Base-by-base conservation (phyloP, 805 yeast genomes). In the Saturnispora gosingensis region DNA sequence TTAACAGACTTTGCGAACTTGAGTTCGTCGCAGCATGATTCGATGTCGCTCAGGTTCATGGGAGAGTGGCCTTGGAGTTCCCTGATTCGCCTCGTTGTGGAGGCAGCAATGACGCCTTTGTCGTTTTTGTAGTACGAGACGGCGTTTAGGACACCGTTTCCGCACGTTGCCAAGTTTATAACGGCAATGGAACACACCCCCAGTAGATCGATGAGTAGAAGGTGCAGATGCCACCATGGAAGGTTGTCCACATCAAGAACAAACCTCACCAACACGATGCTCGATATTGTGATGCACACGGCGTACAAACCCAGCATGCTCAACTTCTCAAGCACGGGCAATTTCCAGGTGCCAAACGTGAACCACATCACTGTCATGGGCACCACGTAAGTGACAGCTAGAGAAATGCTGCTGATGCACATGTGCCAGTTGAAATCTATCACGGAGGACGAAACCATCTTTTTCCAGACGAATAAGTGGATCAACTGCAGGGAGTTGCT, bases 401-500 rank as follows among this genome's bases (percentile, higher is more conserved):
- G 2, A 1, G 36, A 39, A n/a, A 49, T 20, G 11, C 43, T 10
- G 27, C 35, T 43, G 20, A 44, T 34, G 9, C 47, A 42, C 22
- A 49, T 6, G 9, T 35, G 35, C 22, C n/a, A 15, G 36, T 49
- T 43, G 8, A 44, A 27, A 10, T 18, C 15, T 4, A 49, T 34
- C 3, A 36, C 13, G 3, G 36, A 13, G 16, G 36, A 38, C n/a
- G 42, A 38, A 38, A 38, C 13, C 42, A 38, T 5, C 10, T 38
- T 18, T 20, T 16, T 38, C 42, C 42, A 38, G 3, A 38, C 42
- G 3, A 16, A 38, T 7, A 38, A n/a, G n/a, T 46, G 25, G 18
- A 43, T 35, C 25, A 49, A 35, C 18, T 49, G 51, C 11, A 49
- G 43, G 15, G 51, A 49, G 28, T 43, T 49, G 18, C 44, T 35